A percentile compares a stretch with the other conserved stretches of the same genome.
phyloP scores from a whole-genome alignment of 495 filamentous ascomycete species.

The Aspergillus wentii region DNA sequence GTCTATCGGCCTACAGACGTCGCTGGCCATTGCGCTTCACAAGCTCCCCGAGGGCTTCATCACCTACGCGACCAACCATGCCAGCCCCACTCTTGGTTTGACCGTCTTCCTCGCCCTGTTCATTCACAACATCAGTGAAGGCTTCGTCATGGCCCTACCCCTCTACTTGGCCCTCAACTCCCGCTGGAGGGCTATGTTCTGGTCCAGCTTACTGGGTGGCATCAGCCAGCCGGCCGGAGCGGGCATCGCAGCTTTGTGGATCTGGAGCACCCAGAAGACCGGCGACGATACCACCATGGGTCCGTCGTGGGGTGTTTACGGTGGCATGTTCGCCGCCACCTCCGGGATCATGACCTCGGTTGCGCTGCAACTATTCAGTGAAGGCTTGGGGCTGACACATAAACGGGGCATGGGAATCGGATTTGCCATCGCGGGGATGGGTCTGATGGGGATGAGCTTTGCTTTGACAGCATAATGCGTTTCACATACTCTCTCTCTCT shows the following conservation, averaged over 20 bases:
- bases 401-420: conserved; percentile 71
- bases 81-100: conserved; percentile 79
- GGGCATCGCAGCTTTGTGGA: conserved; percentile 77
- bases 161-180: conserved; percentile 81
- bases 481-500: too few relatives aligned
- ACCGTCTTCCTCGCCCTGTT: conserved; percentile 93
- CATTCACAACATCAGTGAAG: conserved; percentile 97
- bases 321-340: conserved; percentile 81
- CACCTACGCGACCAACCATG: conserved; percentile 97
- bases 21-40: conserved; percentile 89
- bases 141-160: conserved; percentile 88
- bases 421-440: conserved; percentile 89
- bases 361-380: conserved; percentile 80
- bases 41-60: conserved; percentile 98
- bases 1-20: conserved; percentile 87
- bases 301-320: conserved; percentile 71
- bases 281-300: conserved; percentile 40
- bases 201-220: conserved; percentile 79
- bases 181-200: conserved; percentile 73
- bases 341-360: conserved; percentile 95
- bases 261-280: conserved; percentile 52
- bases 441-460: conserved; percentile 77
- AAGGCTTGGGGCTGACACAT: conserved; percentile 78
- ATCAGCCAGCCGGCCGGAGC: conserved; percentile 84
- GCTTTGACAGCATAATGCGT: conserved; percentile 67